Conservation (phyloP, 768 basidiomycete genomes). For the Tephrocybe rancida region DNA sequence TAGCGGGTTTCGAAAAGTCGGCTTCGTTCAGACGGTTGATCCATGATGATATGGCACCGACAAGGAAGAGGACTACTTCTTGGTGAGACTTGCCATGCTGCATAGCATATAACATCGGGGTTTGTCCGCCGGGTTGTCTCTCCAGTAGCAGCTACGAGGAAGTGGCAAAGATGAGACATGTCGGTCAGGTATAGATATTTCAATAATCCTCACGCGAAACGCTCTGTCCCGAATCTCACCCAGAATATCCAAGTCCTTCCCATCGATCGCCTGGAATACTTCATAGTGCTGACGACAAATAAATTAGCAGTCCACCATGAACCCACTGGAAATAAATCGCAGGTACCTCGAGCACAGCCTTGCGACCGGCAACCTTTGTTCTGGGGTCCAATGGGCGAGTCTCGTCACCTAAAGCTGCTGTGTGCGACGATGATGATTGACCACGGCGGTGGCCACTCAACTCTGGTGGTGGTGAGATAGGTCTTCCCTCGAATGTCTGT, state of each 20-base stretch:
- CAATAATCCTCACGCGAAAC: constrained; percentile 61
- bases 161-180: background rate
- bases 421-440: too few species aligned
- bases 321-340: constrained; percentile 2
- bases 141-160: constrained; percentile 61
- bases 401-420: constrained; percentile 15
- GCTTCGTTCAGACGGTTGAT: constrained; percentile 86
- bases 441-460: constrained; percentile 1
- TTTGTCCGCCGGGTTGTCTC: constrained; percentile 80
- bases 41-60: constrained; percentile 91
- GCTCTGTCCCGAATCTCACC: constrained; percentile 83
- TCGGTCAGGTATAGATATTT: background rate
- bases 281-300: constrained; percentile 44
- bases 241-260: constrained; percentile 77
- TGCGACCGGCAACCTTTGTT: constrained; percentile 23
- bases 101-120: constrained; percentile 91
- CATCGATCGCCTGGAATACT: constrained; percentile 83
- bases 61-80: constrained; percentile 83
- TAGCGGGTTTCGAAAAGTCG: constrained; percentile 70
- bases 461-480: constrained; percentile 32
- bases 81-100: constrained; percentile 69
- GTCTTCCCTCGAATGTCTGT: constrained; percentile 52
- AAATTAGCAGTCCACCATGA: background rate
- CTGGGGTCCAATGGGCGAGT: constrained; percentile 16
- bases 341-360: constrained; percentile 58